These are phyloP conservation scores for Hypoxylon sp. DNA, from an alignment of 2,329 filamentous ascomycete species.

Conservation along the genomic window DNA sequence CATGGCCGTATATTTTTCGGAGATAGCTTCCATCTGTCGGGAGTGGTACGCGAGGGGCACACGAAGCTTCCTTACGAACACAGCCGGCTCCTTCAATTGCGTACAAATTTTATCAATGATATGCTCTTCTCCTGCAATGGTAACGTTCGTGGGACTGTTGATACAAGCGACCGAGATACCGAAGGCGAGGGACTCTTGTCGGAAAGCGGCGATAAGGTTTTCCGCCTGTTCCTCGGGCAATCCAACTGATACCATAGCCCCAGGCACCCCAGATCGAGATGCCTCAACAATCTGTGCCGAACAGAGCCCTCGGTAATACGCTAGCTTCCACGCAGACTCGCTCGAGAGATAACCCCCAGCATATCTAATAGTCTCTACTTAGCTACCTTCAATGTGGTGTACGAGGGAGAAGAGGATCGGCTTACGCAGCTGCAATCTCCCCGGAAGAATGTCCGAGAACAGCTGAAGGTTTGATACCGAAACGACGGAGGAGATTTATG, in stretches of 20 bases:
- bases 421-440: conserved; percentile 58
- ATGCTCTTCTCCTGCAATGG: conserved; percentile 52
- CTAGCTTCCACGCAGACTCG: conserved; percentile 37
- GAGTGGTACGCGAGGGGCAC: conserved; percentile 56
- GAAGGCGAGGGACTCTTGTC: too few relatives aligned
- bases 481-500: conserved; percentile 55
- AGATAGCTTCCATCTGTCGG: conserved; percentile 50
- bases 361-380: conserved; percentile 12
- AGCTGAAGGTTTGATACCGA: conserved; percentile 49
- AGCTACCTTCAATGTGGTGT: too few relatives aligned
- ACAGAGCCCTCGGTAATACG: conserved; percentile 37
- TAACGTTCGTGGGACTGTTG: conserved; percentile 54
- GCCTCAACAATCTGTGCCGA: conserved; percentile 3
- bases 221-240: conserved; percentile 1
- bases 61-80: conserved; percentile 51
- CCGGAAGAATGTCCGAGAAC: conserved; percentile 59
- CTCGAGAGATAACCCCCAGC: conserved; percentile 33
- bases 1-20: conserved; percentile 23
- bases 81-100: conserved; percentile 32
- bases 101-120: conserved; percentile 36
- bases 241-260: background rate
- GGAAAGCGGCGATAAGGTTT: too few relatives aligned
- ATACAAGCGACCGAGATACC: conserved; percentile 48
- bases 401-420: background rate
- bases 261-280: too few relatives aligned